Conservation (phyloP, 768 basidiomycete species). For the Cystofilobasidium bisporidii region DNA sequence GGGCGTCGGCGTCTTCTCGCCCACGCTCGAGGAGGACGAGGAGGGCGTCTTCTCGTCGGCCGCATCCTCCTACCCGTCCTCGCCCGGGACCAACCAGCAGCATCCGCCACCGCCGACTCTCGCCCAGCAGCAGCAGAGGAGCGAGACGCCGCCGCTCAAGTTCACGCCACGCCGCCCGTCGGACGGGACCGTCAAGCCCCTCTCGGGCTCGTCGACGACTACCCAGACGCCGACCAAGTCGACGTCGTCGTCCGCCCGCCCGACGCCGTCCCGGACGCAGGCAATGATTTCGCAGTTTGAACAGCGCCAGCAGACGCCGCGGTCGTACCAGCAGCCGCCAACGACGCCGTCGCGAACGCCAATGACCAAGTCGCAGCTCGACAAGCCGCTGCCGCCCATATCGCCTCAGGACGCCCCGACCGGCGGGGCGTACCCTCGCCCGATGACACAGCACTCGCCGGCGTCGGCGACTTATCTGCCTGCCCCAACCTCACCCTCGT, state of each 20-base stretch:
- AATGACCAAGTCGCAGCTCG: constrained; percentile 5
- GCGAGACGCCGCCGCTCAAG: constrained; percentile 1
- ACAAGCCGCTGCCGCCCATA: constrained; percentile 22
- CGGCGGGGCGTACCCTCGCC: neutral
- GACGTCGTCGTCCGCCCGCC: neutral
- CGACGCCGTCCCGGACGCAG: neutral
- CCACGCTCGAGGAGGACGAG: constrained; percentile 26
- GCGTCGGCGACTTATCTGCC: neutral
- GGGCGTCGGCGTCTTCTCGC: constrained; percentile 12
- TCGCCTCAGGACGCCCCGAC: neutral
- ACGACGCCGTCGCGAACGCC: constrained; percentile 2
- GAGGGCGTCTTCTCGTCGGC: constrained; percentile 17
- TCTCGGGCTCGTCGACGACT: neutral
- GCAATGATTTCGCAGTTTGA: neutral
- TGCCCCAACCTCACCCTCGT: neutral
- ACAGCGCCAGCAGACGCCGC: neutral
- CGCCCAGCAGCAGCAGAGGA: neutral
- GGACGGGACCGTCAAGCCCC: neutral
- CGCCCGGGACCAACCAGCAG: neutral
- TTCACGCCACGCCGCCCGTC: neutral
- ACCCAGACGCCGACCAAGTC: neutral
- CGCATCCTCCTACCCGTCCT: neutral
- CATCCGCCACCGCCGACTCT: neutral
- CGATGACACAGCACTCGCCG: neutral
- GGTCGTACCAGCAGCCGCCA: neutral